Percentiles rank a stretch among this genome's conserved stretches.
These are phyloP conservation scores for Flammula alnicola DNA, from an alignment of 1,284 basidiomycete species.

Conservation along the genomic window DNA sequence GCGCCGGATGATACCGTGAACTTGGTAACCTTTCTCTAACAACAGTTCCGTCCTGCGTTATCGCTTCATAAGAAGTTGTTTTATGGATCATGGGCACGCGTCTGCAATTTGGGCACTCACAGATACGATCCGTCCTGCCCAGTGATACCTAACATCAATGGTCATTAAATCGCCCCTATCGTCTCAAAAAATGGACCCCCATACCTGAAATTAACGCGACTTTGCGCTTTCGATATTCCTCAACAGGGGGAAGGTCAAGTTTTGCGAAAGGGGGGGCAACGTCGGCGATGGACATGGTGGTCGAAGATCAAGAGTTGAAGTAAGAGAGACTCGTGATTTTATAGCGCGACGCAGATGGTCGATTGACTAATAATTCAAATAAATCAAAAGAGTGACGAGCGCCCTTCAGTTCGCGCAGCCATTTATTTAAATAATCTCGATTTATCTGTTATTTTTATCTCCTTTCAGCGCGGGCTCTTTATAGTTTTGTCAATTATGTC, in stretches of 20 bases:
- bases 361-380: slow-evolving; percentile 11
- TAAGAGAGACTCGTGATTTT: slow-evolving; percentile 9
- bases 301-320: slow-evolving; percentile 13
- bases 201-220: slow-evolving; percentile 88
- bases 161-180: slow-evolving; percentile 14
- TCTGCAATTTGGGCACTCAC: no score
- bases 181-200: slow-evolving; percentile 4
- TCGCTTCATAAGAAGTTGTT: slow-evolving; percentile 18
- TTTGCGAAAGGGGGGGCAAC: slow-evolving; percentile 46
- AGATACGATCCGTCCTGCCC: slow-evolving; percentile 92
- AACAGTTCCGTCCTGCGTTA: slow-evolving; percentile 75
- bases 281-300: slow-evolving; percentile 42
- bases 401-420: no score
- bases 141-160: slow-evolving; percentile 71
- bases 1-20: slow-evolving; percentile 91
- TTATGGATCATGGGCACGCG: slow-evolving; percentile 11
- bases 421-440: no score
- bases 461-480: slow-evolving; percentile 13
- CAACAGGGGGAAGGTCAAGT: slow-evolving; percentile 66
- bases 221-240: slow-evolving; percentile 84
- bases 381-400: slow-evolving; percentile 11
- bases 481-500: background rate
- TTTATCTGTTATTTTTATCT: slow-evolving; percentile 15
- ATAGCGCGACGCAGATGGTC: slow-evolving; percentile 7
- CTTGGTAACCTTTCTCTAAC: slow-evolving; percentile 86